Evolutionary conservation across 176 grass and related monocot genomes (phyloP).

Genomic region (Sorghum bicolor): DNA sequence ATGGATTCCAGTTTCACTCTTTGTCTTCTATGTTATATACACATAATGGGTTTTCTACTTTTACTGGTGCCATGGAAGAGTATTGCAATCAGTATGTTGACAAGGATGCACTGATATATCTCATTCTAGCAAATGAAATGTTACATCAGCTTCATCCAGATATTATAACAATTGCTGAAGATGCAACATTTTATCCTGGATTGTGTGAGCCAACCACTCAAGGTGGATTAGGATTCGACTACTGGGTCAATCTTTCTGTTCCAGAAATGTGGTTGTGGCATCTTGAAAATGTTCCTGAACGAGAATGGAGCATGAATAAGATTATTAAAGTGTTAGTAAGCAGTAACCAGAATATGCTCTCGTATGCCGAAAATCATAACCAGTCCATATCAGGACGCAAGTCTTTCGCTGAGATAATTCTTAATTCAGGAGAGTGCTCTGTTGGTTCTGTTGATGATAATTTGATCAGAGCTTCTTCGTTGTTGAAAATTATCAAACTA

Average conservation of each 20-base stretch:
- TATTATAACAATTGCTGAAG: conserved; percentile 96
- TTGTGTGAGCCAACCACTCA: conserved; percentile 85
- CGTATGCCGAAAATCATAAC: conserved; percentile 86
- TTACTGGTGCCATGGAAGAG: conserved; percentile 88
- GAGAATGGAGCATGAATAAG: conserved; percentile 95
- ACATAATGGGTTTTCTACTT: conserved; percentile 96
- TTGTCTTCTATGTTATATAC: conserved; percentile 95
- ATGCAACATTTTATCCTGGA: conserved; percentile 97
- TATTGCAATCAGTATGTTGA: conserved; percentile 95
- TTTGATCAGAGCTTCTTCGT: conserved; percentile 51
- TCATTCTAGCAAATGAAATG: conserved; percentile 96
- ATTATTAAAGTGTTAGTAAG: conserved; percentile 72
- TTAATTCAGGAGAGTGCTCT: conserved; percentile 40
- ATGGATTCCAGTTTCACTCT: conserved; percentile 94
- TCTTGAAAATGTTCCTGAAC: conserved; percentile 89
- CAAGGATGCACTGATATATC: conserved; percentile 83
- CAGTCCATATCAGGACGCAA: conserved; percentile 91
- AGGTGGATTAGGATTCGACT: conserved; percentile 93
- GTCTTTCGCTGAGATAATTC: conserved; percentile 91
- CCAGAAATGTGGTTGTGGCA: conserved; percentile 97
- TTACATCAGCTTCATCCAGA: conserved; percentile 92
- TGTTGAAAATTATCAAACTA: conserved; percentile 84
- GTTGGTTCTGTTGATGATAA: conserved; percentile 29
- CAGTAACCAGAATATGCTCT: conserved; percentile 69
- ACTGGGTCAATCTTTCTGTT: conserved; percentile 82